These are phyloP conservation scores for Haplographium delicatum DNA, from an alignment of 495 filamentous ascomycete species.

Conservation along the genomic window DNA sequence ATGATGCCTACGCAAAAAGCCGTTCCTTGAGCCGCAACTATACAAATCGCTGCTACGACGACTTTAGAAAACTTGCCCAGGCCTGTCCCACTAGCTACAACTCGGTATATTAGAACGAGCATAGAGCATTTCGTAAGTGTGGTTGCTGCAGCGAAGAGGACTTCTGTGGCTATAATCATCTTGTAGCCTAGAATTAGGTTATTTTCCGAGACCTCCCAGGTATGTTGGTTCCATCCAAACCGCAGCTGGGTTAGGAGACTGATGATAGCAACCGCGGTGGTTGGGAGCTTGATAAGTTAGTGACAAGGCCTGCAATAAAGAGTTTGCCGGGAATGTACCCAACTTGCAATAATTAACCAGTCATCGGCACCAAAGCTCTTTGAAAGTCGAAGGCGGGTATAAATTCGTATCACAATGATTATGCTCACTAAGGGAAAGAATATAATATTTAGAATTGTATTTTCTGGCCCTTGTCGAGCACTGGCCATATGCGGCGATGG, in stretches of 20 bases:
- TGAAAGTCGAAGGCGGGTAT: constrained; percentile 40
- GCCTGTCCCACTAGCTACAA: constrained; percentile 24
- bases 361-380: constrained; percentile 47
- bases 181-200: not conserved
- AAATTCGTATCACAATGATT: constrained; percentile 41
- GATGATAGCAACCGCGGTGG: constrained; percentile 37
- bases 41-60: constrained; percentile 26
- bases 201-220: constrained; percentile 8
- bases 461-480: constrained; percentile 41
- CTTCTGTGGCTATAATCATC: not conserved
- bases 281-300: constrained; percentile 9
- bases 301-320: constrained; percentile 16
- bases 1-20: constrained; percentile 45
- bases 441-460: constrained; percentile 38
- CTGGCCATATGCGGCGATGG: too few species aligned
- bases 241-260: constrained; percentile 32
- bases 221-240: constrained; percentile 51
- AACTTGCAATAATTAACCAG: constrained; percentile 6
- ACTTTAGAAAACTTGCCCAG: constrained; percentile 19
- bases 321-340: constrained; percentile 10
- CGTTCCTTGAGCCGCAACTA: constrained; percentile 31
- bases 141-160: constrained; percentile 6
- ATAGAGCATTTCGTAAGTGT: constrained; percentile 13
- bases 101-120: constrained; percentile 33
- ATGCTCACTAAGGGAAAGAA: constrained; percentile 35